Evolutionary conservation across 345 rosid genomes (phyloP).

Genomic region (Populus pruinosa): DNA sequence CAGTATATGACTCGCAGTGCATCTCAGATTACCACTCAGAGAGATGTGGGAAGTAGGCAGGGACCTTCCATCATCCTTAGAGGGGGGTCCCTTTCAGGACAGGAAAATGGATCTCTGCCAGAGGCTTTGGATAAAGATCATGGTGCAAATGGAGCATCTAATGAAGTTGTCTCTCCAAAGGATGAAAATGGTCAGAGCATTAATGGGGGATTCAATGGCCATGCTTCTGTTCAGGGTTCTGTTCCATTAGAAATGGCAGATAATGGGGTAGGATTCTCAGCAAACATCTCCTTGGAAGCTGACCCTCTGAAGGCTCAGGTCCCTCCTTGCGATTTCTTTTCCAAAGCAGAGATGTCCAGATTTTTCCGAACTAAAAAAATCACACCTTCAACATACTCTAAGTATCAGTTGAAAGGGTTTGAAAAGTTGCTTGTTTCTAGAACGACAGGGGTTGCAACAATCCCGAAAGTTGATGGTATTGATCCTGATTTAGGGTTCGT

Average conservation of each 20-base stretch:
- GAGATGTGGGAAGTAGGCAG: slow-evolving; percentile 20
- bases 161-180: slow-evolving; percentile 22
- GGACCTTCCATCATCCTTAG: slow-evolving; percentile 19
- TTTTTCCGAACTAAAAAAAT: slow-evolving; percentile 55
- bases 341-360: slow-evolving; percentile 74
- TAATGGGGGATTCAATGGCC: slow-evolving; percentile 22
- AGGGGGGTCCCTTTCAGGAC: slow-evolving; percentile 33
- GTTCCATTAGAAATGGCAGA: slow-evolving; percentile 28
- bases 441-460: slow-evolving; percentile 23
- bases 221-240: slow-evolving; percentile 27
- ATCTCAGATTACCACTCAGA: slow-evolving; percentile 20
- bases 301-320: slow-evolving; percentile 82
- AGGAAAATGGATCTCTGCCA: slow-evolving; percentile 23
- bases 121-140: slow-evolving; percentile 30
- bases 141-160: slow-evolving; percentile 34
- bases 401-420: slow-evolving; percentile 36
- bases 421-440: slow-evolving; percentile 36
- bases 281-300: slow-evolving; percentile 33
- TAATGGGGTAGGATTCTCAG: slow-evolving; percentile 28
- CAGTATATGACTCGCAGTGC: slow-evolving; percentile 69
- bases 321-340: slow-evolving; percentile 77
- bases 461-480: slow-evolving; percentile 16
- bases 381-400: slow-evolving; percentile 52
- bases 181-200: slow-evolving; percentile 25
- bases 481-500: slow-evolving; percentile 19